phyloP scores from a whole-genome alignment of 2,329 filamentous ascomycete genomes.

The Hortaea sp. region DNA sequence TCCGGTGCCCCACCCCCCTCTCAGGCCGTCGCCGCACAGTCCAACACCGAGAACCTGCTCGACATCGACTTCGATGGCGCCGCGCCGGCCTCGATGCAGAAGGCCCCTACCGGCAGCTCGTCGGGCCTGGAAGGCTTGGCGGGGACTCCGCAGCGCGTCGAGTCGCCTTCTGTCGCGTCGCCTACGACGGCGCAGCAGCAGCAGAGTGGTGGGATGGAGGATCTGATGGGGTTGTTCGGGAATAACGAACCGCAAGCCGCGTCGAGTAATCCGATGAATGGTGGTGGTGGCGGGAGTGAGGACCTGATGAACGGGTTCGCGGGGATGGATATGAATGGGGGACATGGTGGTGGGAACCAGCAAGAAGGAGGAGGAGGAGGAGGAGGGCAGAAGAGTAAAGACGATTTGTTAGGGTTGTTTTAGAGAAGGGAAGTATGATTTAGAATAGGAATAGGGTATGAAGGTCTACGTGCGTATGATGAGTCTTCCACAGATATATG shows the following conservation, averaged over 20 bases:
- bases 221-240: conserved; percentile 66
- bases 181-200: conserved; percentile 26
- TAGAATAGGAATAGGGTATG: too few species aligned
- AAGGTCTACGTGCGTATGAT: neutral
- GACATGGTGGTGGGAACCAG: conserved; percentile 55
- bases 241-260: conserved; percentile 24
- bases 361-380: conserved; percentile 31
- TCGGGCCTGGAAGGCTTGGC: conserved; percentile 45
- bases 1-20: conserved; percentile 27
- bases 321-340: conserved; percentile 62
- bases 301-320: conserved; percentile 74
- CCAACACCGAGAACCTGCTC: conserved; percentile 84
- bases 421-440: conserved; percentile 14
- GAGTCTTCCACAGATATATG: too few species aligned
- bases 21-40: conserved; percentile 41
- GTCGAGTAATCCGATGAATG: conserved; percentile 9
- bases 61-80: conserved; percentile 95
- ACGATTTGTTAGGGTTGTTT: conserved; percentile 48
- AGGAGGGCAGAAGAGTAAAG: conserved; percentile 42
- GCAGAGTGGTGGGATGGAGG: conserved; percentile 56
- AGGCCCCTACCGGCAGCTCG: conserved; percentile 42
- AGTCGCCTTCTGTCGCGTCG: conserved; percentile 46
- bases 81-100: conserved; percentile 76
- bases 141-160: conserved; percentile 59
- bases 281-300: conserved; percentile 32